Evolutionary conservation across 192 early-diverging fungal genomes (phyloP).

Genomic region (Coemansia sp.): DNA sequence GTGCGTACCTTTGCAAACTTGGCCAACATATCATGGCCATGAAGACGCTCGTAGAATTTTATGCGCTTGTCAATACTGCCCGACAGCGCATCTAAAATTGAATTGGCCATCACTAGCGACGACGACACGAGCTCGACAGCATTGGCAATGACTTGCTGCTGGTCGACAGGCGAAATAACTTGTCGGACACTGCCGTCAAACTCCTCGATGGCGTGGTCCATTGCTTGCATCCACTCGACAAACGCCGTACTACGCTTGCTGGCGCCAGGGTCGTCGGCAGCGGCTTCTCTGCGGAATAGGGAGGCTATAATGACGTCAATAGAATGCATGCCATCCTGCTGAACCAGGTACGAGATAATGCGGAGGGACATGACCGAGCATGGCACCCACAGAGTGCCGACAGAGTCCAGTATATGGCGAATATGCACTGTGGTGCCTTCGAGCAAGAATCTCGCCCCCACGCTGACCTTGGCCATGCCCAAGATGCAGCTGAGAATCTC

Average conservation of each 20-base stretch:
- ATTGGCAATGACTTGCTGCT: constrained; percentile 18
- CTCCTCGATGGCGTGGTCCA: constrained; percentile 35
- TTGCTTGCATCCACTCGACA: constrained; percentile 51
- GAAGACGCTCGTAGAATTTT: constrained; percentile 41
- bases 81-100: constrained; percentile 24
- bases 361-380: constrained; percentile 40
- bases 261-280: constrained; percentile 1
- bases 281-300: constrained; percentile 38
- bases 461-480: constrained; percentile 34
- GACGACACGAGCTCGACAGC: constrained; percentile 28
- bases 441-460: constrained; percentile 20
- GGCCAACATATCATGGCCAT: constrained; percentile 36
- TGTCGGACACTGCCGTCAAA: constrained; percentile 10
- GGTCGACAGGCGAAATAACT: neutral
- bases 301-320: constrained; percentile 20
- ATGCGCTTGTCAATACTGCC: constrained; percentile 31
- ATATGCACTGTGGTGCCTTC: constrained; percentile 19
- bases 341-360: constrained; percentile 32
- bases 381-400: constrained; percentile 44
- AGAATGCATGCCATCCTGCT: constrained; percentile 26
- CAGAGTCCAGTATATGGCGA: constrained; percentile 39
- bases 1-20: constrained; percentile 26
- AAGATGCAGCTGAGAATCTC: constrained; percentile 49
- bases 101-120: constrained; percentile 34
- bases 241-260: constrained; percentile 30